Base-by-base conservation (phyloP, 2,329 filamentous ascomycete species). In the Aspergillus fructus region DNA sequence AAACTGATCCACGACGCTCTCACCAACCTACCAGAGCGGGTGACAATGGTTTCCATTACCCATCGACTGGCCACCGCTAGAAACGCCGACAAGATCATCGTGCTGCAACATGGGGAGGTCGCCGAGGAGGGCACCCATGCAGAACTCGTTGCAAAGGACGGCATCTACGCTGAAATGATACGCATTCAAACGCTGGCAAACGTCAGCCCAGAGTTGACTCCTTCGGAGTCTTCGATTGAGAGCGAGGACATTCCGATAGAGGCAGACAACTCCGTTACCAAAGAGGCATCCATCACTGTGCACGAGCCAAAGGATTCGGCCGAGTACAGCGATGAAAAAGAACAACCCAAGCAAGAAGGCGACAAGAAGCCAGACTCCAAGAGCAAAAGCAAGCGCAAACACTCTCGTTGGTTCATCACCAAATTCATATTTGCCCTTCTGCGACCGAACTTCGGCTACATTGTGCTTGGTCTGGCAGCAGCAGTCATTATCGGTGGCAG, bases 91-190 rank as follows among this genome's bases (percentile, higher is more conserved):
- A 73, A 74, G 48, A 74, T 75, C 40, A 64, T 76, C n/a, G 70
- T 75, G 5, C 61, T 76, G 33, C 67, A 69, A 40, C 66, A 64
- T 4, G 74, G 74, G 1, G 59, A 62, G 37, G 66, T 76, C 9
- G 59, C 68, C 9, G 71, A 76, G 47, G 64, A 73, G 59, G 73
- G 78, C 15, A 70, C 75, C 0, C 83, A 81, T 61, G 78, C 80
- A 0, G 76, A 78, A 15, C 77, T 84, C 71, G 75, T 83, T 12
- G 15, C 81, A 83, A 58, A 78, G 27, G 27, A 30, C 27, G 27
- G 27, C 27, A 30, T 30, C 8, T 30, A 30, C 27, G 27, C 27
- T 11, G 27, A 4, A 11, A 30, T 30, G 27, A 30, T 30, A 30
- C 27, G 27, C 27, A 71, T 30, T 59, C 68, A 30, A 53, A 30